Evolutionary conservation across 352 stramenopile species (phyloP), one percentile per base, ranked within the genome.

Genomic region (Phytopythium montanum): DNA sequence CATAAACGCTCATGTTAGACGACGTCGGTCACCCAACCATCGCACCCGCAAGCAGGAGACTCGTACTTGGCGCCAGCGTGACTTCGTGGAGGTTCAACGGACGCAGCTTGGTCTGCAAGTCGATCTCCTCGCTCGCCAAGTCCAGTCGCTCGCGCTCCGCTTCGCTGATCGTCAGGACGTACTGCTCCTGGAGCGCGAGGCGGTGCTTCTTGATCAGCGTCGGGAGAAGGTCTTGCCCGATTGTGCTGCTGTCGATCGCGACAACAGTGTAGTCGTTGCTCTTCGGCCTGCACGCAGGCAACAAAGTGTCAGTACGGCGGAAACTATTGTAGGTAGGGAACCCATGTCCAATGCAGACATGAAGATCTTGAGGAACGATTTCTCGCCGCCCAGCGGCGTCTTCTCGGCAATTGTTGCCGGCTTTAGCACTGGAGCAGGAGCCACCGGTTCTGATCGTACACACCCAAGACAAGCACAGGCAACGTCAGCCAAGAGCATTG

Each of bases 221-320:
- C 19, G 87, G 87, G 50, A 95, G 49, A 31, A 95, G 61, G 48
- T 95, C 85, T 62, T 92, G 84, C 21, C 87, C 85, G 1, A 87
- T 81, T 9, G 81, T 95, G 3, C 62, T 90, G 64, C 72, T 70
- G 46, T 94, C 85, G 62, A 95, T 88, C 3, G 87, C 81, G 23
- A 94, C 85, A 41, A 95, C 87, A 6, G 87, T 93, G 74, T 95
- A 94, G 70, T 95, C 85, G 44, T 95, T 85, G 54, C 82, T 92
- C 72, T 92, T 95, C 0, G 87, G 87, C 80, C 86, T 95, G 45
- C 8, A 50, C 36, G 14, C 23, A 29, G 14, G n/a, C 13, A 16
- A 39, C 44, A 51, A 8, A 2, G 5, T 13, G 39, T 25, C 21
- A 46, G 19, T 23, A 46, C 39, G 7, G 9, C 14, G 0, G 5